Evolutionary conservation across 306 rosid genomes (phyloP).

Genomic region (Prunus padus): DNA sequence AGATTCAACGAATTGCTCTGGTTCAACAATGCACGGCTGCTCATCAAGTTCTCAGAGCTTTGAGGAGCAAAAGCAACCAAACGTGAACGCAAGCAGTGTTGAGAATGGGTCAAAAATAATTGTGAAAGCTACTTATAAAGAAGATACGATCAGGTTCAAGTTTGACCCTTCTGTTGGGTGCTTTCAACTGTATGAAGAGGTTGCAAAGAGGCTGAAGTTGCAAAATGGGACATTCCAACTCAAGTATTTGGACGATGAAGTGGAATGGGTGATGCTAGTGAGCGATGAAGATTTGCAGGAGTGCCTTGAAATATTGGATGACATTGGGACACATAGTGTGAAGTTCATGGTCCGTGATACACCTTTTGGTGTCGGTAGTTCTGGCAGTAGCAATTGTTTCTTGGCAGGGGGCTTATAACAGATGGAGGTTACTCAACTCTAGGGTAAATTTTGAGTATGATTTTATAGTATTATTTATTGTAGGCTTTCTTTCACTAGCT

Average conservation of each 20-base stretch:
- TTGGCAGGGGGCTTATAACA: slow-evolving; percentile 40
- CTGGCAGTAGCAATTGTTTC: slow-evolving; percentile 57
- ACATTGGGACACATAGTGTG: slow-evolving; percentile 45
- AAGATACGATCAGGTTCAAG: slow-evolving; percentile 75
- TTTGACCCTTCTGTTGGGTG: slow-evolving; percentile 58
- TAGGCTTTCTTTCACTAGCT: not conserved
- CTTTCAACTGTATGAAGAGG: slow-evolving; percentile 65
- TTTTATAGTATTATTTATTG: not conserved
- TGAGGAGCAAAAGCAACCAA: slow-evolving; percentile 45
- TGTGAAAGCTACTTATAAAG: slow-evolving; percentile 72
- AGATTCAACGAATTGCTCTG: slow-evolving; percentile 54
- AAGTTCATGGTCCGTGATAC: slow-evolving; percentile 73
- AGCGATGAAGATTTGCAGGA: slow-evolving; percentile 68
- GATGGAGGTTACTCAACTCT: slow-evolving; percentile 18
- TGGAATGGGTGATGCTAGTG: slow-evolving; percentile 86
- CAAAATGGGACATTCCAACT: slow-evolving; percentile 68
- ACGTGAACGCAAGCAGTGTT: slow-evolving; percentile 33
- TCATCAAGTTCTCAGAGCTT: slow-evolving; percentile 65
- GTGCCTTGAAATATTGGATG: slow-evolving; percentile 70
- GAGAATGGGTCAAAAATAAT: slow-evolving; percentile 47
- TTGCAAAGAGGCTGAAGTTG: slow-evolving; percentile 65
- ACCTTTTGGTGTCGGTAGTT: slow-evolving; percentile 46
- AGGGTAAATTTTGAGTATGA: slow-evolving; percentile 2
- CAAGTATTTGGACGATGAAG: slow-evolving; percentile 78
- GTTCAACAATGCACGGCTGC: slow-evolving; percentile 44